Evolutionary conservation across 169 alveolate genomes (phyloP), one percentile per base, ranked within the genome.

Genomic region (Cryptosporidium sp.): DNA sequence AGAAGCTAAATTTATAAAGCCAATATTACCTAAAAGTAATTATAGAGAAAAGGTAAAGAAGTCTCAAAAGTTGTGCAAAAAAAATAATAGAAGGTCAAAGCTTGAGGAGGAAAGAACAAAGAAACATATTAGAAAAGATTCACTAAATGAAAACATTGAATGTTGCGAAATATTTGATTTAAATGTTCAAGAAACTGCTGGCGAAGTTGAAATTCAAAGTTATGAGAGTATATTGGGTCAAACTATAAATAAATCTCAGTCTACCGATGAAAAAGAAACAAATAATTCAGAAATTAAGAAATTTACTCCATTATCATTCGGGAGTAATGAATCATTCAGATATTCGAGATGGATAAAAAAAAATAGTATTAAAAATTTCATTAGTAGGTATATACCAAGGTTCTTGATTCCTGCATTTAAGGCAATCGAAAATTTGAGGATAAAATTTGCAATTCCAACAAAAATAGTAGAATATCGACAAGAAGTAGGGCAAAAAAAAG

Each of bases 331-430:
- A 29, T 62, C 89, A 44, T 60, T 65, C 6, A 21, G 35, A 1
- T 80, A 80, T 48, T 65, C 89, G 5, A 80, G n/a, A n/a, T 80
- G 89, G 89, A 62, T 80, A 26, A 37, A 12, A 62, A 80, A 44
- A 31, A 39, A 51, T 14, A 62, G 61, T n/a, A 62, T 80, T 8
- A 80, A 51, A 29, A 31, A 80, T 21, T 62, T 80, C 18, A 80
- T 80, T 14, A 80, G n/a, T 21, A 80, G 68, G 35, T 80, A 62
- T 65, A 62, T 80, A 31, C 89, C 89, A 16, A 80, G 75, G 16
- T 80, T 80, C 26, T 39, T 80, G 23, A 12, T 80, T 23, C 89
- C 89, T 42, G 89, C 89, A 23, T 48, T 80, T 65, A 62, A 65
- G 29, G 89, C 89, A 16, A 80, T 80, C 8, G 67, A 62, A 53